Conservation (phyloP, 2,329 filamentous ascomycete genomes). For the Xylaria digitata region DNA sequence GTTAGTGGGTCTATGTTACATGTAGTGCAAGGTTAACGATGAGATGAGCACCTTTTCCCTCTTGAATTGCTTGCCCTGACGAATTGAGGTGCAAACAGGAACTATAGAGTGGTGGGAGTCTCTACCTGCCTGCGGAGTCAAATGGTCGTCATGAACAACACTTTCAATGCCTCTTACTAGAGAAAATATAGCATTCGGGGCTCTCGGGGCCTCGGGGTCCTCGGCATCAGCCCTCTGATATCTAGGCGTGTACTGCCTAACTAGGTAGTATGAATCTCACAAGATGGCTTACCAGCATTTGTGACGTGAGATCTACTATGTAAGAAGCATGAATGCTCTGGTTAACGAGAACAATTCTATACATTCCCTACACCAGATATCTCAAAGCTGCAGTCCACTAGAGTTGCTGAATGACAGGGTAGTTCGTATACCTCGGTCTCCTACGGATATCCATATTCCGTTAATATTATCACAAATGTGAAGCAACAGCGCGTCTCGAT, state of each 20-base stretch:
- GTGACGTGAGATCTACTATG: constrained; percentile 20
- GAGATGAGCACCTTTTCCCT: constrained; percentile 27
- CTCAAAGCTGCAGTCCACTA: background rate
- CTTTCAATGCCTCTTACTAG: background rate
- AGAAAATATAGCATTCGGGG: background rate
- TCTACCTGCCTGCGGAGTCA: background rate
- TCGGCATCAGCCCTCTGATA: background rate
- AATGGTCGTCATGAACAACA: background rate
- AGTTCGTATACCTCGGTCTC: background rate
- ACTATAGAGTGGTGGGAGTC: background rate
- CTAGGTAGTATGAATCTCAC: constrained; percentile 3
- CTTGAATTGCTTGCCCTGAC: constrained; percentile 2
- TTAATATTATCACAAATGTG: no score
- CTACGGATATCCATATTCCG: background rate
- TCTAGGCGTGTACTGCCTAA: background rate
- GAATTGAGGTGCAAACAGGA: background rate
- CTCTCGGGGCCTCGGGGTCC: constrained; percentile 8
- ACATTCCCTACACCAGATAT: constrained; percentile 9
- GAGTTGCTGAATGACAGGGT: background rate
- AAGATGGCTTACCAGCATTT: background rate
- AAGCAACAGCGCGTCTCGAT: no score
- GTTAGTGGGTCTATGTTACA: constrained; percentile 17
- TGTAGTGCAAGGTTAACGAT: constrained; percentile 25
- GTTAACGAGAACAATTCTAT: constrained; percentile 4
- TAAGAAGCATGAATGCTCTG: constrained; percentile 14